These are phyloP conservation scores for Diplocarpon mali DNA, from an alignment of 2,329 filamentous ascomycete genomes.

Conservation along the genomic window DNA sequence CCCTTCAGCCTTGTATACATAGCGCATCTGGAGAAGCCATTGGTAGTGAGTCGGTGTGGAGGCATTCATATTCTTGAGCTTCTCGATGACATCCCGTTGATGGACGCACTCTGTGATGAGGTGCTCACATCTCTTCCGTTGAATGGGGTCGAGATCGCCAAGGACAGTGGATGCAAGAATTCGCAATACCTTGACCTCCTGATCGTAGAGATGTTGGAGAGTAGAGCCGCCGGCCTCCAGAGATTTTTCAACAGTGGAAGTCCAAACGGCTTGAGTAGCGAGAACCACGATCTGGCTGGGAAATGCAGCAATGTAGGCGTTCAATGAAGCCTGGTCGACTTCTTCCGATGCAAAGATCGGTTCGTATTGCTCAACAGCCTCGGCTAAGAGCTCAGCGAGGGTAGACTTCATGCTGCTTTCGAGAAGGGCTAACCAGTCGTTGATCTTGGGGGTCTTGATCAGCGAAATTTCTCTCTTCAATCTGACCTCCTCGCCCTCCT, in stretches of 20 bases:
- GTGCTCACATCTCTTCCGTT: slow-evolving; percentile 94
- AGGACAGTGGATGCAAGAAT: slow-evolving; percentile 82
- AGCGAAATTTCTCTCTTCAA: slow-evolving; percentile 88
- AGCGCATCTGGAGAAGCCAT: slow-evolving; percentile 96
- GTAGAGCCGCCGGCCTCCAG: slow-evolving; percentile 60
- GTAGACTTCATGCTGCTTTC: slow-evolving; percentile 92
- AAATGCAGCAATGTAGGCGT: slow-evolving; percentile 70
- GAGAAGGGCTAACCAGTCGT: slow-evolving; percentile 93
- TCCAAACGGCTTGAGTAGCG: slow-evolving; percentile 90
- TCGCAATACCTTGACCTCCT: slow-evolving; percentile 74
- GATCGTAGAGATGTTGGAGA: slow-evolving; percentile 62
- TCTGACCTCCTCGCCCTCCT: slow-evolving; percentile 81
- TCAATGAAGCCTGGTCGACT: slow-evolving; percentile 61
- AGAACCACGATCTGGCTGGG: slow-evolving; percentile 94
- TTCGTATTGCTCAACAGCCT: slow-evolving; percentile 74
- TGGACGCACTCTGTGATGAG: slow-evolving; percentile 98
- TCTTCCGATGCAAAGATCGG: slow-evolving; percentile 62
- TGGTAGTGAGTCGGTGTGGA: slow-evolving; percentile 69
- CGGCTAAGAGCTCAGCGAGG: slow-evolving; percentile 77
- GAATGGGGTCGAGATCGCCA: slow-evolving; percentile 74
- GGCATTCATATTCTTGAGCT: slow-evolving; percentile 66
- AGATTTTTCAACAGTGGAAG: slow-evolving; percentile 69
- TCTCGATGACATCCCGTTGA: slow-evolving; percentile 87
- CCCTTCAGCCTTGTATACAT: slow-evolving; percentile 74
- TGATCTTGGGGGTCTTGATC: slow-evolving; percentile 89